These are phyloP conservation scores for Apiospora marii DNA, from an alignment of 2,329 filamentous ascomycete genomes.

Conservation along the genomic window DNA sequence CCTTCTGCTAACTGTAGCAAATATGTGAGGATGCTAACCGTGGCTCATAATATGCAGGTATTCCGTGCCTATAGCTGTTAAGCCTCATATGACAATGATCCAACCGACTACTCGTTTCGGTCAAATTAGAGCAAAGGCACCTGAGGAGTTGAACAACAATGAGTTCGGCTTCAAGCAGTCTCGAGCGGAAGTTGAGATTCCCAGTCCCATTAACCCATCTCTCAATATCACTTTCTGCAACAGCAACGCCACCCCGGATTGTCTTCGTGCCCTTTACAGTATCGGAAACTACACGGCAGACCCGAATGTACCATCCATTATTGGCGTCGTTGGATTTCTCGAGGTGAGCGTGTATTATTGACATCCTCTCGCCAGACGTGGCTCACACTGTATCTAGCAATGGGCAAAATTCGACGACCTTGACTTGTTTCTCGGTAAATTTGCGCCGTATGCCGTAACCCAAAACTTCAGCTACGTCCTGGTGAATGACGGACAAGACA, in stretches of 20 bases:
- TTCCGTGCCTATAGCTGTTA: constrained; percentile 65
- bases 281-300: constrained; percentile 49
- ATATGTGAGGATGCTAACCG: constrained; percentile 45
- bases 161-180: constrained; percentile 28
- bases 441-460: constrained; percentile 58
- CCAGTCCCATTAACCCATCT: constrained; percentile 27
- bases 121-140: constrained; percentile 52
- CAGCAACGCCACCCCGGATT: constrained; percentile 52
- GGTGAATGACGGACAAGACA: constrained; percentile 63
- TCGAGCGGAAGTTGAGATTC: constrained; percentile 28
- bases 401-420: constrained; percentile 48
- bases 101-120: constrained; percentile 72
- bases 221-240: constrained; percentile 45
- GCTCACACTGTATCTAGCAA: constrained; percentile 29
- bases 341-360: constrained; percentile 29
- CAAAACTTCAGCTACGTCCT: constrained; percentile 63
- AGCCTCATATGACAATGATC: constrained; percentile 65
- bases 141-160: constrained; percentile 41
- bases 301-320: constrained; percentile 45
- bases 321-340: constrained; percentile 53
- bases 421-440: constrained; percentile 56
- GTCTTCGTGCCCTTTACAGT: constrained; percentile 58
- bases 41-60: constrained; percentile 61
- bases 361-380: neutral
- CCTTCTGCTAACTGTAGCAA: too few relatives aligned